These are phyloP conservation scores for Lagenidium giganteum DNA, from an alignment of 352 stramenopile species.

Conservation along the genomic window DNA sequence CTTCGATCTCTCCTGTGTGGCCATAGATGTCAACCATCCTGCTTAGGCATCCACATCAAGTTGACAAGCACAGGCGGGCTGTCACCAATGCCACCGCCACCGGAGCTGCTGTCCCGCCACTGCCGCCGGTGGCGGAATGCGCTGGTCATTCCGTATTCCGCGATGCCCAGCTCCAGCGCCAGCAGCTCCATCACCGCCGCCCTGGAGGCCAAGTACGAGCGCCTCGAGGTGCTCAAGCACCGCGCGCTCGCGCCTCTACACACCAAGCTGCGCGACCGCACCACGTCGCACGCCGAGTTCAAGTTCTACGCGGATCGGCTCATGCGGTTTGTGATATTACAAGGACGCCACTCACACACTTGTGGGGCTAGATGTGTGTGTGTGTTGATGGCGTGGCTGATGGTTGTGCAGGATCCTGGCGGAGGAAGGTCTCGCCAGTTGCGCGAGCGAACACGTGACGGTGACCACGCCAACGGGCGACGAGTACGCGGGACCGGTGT, in stretches of 20 bases:
- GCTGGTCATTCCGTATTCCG: too few species aligned
- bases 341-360: not conserved
- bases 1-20: too few species aligned
- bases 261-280: constrained; percentile 69
- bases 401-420: constrained; percentile 44
- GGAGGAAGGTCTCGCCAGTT: constrained; percentile 66
- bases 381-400: not conserved
- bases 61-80: too few species aligned
- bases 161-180: too few species aligned
- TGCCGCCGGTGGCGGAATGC: too few species aligned
- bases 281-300: constrained; percentile 64
- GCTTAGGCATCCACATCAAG: too few species aligned
- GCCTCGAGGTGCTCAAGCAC: constrained; percentile 62
- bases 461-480: constrained; percentile 68
- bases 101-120: too few species aligned
- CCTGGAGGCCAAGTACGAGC: constrained; percentile 57
- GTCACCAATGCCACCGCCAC: too few species aligned
- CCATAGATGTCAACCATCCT: too few species aligned
- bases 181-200: constrained; percentile 35
- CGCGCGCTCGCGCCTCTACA: constrained; percentile 55
- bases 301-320: constrained; percentile 78
- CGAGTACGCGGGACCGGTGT: constrained; percentile 45
- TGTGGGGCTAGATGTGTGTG: not conserved
- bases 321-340: constrained; percentile 68
- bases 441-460: constrained; percentile 43